phyloP scores from a whole-genome alignment of 345 rosid species.

The Salix arbutifolia region DNA sequence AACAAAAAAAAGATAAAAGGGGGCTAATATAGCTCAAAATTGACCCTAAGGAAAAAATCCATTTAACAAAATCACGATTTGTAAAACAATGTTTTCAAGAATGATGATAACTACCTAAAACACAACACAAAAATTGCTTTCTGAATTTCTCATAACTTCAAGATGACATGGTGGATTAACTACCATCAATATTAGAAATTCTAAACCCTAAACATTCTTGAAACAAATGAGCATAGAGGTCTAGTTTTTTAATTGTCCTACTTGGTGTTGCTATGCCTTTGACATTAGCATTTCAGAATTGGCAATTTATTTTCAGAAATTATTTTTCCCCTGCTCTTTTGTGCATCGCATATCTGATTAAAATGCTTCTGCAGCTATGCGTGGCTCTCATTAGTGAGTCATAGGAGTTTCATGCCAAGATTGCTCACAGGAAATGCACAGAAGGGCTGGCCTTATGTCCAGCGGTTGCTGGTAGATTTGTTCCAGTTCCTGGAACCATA shows the following conservation, averaged over 20 bases:
- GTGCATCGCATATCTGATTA: conserved; percentile 5
- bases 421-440: conserved; percentile 74
- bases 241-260: background rate
- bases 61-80: background rate
- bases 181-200: too few relatives aligned
- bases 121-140: background rate
- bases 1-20: background rate
- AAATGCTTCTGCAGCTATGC: conserved; percentile 66
- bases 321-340: background rate
- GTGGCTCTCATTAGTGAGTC: conserved; percentile 95
- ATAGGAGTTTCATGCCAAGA: conserved; percentile 97
- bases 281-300: background rate
- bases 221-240: background rate
- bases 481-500: conserved; percentile 95
- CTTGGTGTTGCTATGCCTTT: background rate
- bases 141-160: background rate
- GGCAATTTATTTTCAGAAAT: background rate
- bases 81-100: background rate
- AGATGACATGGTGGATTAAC: too few relatives aligned
- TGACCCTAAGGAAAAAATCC: background rate
- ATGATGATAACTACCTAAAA: background rate
- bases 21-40: background rate
- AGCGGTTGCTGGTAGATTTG: conserved; percentile 82
- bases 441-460: conserved; percentile 94
- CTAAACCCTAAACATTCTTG: background rate